These are phyloP conservation scores for Trichomonascaceae sp. DNA, from an alignment of 1,139 yeast genomes.

Conservation along the genomic window DNA sequence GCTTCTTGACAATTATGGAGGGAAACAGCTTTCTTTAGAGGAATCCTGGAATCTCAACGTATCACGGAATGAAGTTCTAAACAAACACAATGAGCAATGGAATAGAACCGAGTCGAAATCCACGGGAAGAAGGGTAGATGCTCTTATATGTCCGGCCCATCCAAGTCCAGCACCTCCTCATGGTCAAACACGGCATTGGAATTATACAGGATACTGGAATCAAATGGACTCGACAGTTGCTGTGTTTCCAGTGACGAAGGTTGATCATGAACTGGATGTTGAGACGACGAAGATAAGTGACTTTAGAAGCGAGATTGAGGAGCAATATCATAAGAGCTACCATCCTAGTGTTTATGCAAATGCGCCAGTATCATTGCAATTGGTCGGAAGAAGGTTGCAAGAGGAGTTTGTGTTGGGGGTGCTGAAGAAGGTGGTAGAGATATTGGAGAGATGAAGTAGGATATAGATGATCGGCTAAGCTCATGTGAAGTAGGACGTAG, in stretches of 20 bases:
- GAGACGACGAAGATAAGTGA: constrained; percentile 15
- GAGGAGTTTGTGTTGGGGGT: constrained; percentile 1
- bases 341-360: constrained; percentile 41
- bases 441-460: neutral
- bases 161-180: constrained; percentile 14
- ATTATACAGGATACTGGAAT: constrained; percentile 42
- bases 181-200: constrained; percentile 6
- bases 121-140: constrained; percentile 31
- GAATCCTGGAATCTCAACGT: constrained; percentile 9
- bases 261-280: constrained; percentile 21
- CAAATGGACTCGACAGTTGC: constrained; percentile 43
- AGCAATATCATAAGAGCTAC: constrained; percentile 30
- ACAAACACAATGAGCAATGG: constrained; percentile 4
- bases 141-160: constrained; percentile 33
- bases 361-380: constrained; percentile 47
- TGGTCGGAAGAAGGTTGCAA: constrained; percentile 29
- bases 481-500: too few relatives aligned
- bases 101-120: constrained; percentile 23
- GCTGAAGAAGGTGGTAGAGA: neutral
- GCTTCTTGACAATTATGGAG: constrained; percentile 1
- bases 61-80: constrained; percentile 14
- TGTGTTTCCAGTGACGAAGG: constrained; percentile 41
- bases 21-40: constrained; percentile 4
- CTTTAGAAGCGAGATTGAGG: constrained; percentile 20
- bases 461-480: too few relatives aligned